A percentile compares a stretch with the other conserved stretches of the same genome.
These are phyloP conservation scores for Arxiozyma slooffiae DNA, from an alignment of 1,139 yeast genomes.

Conservation along the genomic window DNA sequence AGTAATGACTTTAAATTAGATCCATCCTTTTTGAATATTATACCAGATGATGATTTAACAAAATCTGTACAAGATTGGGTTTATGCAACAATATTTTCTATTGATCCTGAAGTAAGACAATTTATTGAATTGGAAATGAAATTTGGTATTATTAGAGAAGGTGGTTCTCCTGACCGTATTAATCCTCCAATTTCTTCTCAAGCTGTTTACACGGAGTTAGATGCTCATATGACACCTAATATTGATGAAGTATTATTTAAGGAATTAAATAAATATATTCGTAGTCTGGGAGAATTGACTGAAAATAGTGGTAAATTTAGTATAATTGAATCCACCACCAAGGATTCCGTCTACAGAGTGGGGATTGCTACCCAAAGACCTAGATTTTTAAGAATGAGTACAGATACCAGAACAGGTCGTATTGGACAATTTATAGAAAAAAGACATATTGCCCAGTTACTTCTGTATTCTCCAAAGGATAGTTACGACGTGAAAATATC, in stretches of 20 bases:
- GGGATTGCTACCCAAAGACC: constrained; percentile 39
- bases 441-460: constrained; percentile 58
- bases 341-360: constrained; percentile 35
- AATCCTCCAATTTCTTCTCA: constrained; percentile 70
- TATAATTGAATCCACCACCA: constrained; percentile 32
- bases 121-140: constrained; percentile 74
- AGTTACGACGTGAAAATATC: constrained; percentile 70
- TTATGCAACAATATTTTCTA: constrained; percentile 63
- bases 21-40: constrained; percentile 53
- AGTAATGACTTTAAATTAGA: constrained; percentile 28
- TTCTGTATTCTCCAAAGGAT: constrained; percentile 66
- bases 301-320: constrained; percentile 38
- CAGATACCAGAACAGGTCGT: constrained; percentile 59
- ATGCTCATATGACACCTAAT: constrained; percentile 58
- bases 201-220: constrained; percentile 47
- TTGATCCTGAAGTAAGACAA: constrained; percentile 50
- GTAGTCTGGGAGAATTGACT: constrained; percentile 41
- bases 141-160: constrained; percentile 67
- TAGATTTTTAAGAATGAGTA: constrained; percentile 51
- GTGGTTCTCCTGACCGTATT: constrained; percentile 44
- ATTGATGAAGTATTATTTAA: constrained; percentile 59
- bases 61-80: constrained; percentile 83
- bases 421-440: constrained; percentile 61
- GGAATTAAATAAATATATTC: constrained; percentile 48
- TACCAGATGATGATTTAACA: constrained; percentile 76